Evolutionary conservation across 2,329 filamentous ascomycete species (phyloP), one percentile per base, ranked within the genome.

Genomic region (Rachicladosporium sp.): DNA sequence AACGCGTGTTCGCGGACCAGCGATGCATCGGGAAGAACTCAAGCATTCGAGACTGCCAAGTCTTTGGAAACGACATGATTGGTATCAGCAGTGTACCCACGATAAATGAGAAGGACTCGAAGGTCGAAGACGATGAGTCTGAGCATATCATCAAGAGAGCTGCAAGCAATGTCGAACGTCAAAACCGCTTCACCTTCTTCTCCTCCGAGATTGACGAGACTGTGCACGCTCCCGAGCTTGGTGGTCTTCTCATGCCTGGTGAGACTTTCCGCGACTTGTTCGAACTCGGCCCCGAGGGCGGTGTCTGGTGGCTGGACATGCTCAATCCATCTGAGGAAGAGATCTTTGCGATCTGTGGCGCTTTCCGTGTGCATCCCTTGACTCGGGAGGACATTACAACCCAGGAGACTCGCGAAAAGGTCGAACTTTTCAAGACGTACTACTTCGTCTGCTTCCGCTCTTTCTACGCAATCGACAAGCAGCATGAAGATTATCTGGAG

Each of bases 221-320:
- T 1, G 86, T 96, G 45, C 88, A 95, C 56, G 86, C 89, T 10
- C 75, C 83, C 1, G 86, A 93, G 51, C 74, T 98, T 46, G 86
- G 85, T 12, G 89, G 88, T 51, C 73, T 95, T 6, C 74, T 95
- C 4, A 77, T 94, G 42, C 87, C 88, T 2, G 89, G 87, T 6
- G 91, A 95, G 59, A 82, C 82, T 42, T 82, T 96, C 52, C 80
- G 85, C 23, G 86, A 87, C 41, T 75, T 98, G 8, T 98, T 98
- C 57, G 76, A 79, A 50, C 69, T 78, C 29, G 74, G 73, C 29
- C 70, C 71, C 2, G 71, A 77, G 29, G 72, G 87, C 51, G 89
- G 89, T 53, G 88, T 94, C n/a, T 98, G 89, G 88, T 98, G 91
- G 91, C 71, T 98, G 37, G 93, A 98, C 55, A 81, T 95, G 58